These are phyloP conservation scores for Gymnopilus dilepis DNA, from an alignment of 768 basidiomycete genomes.

Conservation along the genomic window DNA sequence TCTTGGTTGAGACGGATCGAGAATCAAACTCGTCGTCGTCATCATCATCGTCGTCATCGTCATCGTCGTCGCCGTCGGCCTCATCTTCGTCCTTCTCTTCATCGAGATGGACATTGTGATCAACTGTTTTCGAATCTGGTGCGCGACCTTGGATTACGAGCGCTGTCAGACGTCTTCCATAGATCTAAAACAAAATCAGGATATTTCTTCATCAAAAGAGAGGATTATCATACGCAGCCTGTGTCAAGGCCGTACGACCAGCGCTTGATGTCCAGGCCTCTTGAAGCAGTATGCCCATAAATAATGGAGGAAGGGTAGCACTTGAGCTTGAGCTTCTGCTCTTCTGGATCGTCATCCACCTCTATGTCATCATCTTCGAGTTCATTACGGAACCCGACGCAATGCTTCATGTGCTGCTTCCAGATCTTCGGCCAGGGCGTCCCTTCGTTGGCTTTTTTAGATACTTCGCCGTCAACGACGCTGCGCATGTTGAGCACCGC, in stretches of 20 bases:
- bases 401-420: constrained; percentile 66
- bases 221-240: constrained; percentile 72
- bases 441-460: constrained; percentile 55
- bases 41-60: constrained; percentile 23
- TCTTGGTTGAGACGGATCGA: constrained; percentile 17
- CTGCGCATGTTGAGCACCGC: constrained; percentile 75
- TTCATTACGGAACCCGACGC: constrained; percentile 47
- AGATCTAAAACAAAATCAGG: constrained; percentile 43
- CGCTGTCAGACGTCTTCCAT: constrained; percentile 67
- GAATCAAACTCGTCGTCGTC: constrained; percentile 28
- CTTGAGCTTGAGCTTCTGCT: constrained; percentile 40
- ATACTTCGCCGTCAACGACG: constrained; percentile 49
- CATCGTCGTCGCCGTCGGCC: constrained; percentile 25
- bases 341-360: constrained; percentile 19
- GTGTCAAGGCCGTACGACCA: constrained; percentile 89
- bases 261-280: constrained; percentile 80
- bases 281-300: constrained; percentile 85
- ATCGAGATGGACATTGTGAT: neutral
- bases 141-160: constrained; percentile 55
- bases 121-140: constrained; percentile 9
- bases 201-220: neutral
- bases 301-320: constrained; percentile 81
- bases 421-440: constrained; percentile 80
- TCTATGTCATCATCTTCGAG: neutral
- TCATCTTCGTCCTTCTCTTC: constrained; percentile 25